These are phyloP conservation scores for Castanea sativa DNA, from an alignment of 306 rosid species.

Conservation along the genomic window DNA sequence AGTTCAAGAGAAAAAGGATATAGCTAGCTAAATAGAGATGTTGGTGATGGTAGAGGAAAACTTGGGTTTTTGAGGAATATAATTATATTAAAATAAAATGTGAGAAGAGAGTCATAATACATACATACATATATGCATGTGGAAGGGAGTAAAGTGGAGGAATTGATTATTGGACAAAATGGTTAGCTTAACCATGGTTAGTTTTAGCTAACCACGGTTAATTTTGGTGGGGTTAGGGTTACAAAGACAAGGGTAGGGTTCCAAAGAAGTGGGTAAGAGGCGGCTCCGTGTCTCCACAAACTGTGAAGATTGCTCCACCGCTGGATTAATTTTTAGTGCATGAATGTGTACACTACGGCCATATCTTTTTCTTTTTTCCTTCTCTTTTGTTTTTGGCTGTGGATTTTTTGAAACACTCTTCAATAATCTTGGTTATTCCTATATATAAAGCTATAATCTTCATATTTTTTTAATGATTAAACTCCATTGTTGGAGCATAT, in stretches of 20 bases:
- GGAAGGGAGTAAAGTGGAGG: not conserved
- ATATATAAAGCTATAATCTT: too few species aligned
- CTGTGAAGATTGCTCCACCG: conserved; percentile 23
- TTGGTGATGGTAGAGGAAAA: not conserved
- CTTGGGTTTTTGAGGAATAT: not conserved
- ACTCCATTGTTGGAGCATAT: not conserved
- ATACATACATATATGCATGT: too few species aligned
- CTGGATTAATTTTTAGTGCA: conserved; percentile 24
- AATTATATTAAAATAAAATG: not conserved
- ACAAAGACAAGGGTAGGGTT: conserved; percentile 12
- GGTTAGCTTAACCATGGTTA: not conserved
- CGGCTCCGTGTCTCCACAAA: conserved; percentile 54
- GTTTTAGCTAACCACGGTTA: conserved; percentile 27
- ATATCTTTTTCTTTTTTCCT: conserved; percentile 14
- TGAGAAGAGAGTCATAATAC: not conserved
- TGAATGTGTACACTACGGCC: not conserved
- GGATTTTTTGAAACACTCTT: not conserved
- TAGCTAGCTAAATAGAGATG: not conserved
- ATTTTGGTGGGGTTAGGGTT: not conserved
- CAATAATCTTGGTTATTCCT: too few species aligned
- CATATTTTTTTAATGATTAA: too few species aligned
- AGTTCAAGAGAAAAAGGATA: not conserved
- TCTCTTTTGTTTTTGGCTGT: not conserved
- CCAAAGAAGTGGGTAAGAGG: conserved; percentile 41
- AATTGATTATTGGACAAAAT: not conserved